phyloP scores from a whole-genome alignment of 2,329 filamentous ascomycete species.

The Colletotrichum falcatum region DNA sequence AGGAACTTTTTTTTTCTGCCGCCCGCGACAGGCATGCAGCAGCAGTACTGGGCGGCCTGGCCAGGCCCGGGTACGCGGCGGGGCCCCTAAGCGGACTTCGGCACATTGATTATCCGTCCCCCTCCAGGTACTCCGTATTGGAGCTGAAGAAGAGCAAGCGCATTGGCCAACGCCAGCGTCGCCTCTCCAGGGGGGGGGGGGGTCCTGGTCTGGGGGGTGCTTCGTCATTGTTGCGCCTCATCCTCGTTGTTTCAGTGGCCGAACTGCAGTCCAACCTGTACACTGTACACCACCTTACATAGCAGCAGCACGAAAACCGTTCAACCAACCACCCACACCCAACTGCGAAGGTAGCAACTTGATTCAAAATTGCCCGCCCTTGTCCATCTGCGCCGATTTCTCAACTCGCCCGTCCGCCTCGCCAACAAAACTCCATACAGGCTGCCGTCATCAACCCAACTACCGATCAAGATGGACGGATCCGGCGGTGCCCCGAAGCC shows the following conservation, averaged over 20 bases:
- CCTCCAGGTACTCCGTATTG: constrained; percentile 19
- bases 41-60: too few species aligned
- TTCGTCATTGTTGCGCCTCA: constrained; percentile 48
- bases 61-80: constrained; percentile 25
- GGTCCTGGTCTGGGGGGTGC: constrained; percentile 31
- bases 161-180: constrained; percentile 36
- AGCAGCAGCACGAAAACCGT: constrained; percentile 23
- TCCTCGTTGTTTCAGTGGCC: constrained; percentile 39
- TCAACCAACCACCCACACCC: constrained; percentile 38
- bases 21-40: too few species aligned
- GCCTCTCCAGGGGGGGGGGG: too few species aligned
- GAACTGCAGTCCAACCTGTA: constrained; percentile 34
- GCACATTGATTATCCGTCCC: constrained; percentile 34
- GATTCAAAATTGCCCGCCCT: constrained; percentile 18
- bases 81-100: constrained; percentile 37
- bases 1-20: constrained; percentile 42
- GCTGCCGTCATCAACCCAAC: constrained; percentile 28
- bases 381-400: constrained; percentile 17
- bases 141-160: constrained; percentile 31
- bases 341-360: constrained; percentile 37
- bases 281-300: neutral
- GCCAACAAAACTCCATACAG: neutral
- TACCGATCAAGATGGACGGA: constrained; percentile 72
- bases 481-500: constrained; percentile 82
- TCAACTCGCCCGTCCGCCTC: neutral